Conservation (phyloP, 1,139 yeast species). For the Geotrichum citri-aurantii region DNA sequence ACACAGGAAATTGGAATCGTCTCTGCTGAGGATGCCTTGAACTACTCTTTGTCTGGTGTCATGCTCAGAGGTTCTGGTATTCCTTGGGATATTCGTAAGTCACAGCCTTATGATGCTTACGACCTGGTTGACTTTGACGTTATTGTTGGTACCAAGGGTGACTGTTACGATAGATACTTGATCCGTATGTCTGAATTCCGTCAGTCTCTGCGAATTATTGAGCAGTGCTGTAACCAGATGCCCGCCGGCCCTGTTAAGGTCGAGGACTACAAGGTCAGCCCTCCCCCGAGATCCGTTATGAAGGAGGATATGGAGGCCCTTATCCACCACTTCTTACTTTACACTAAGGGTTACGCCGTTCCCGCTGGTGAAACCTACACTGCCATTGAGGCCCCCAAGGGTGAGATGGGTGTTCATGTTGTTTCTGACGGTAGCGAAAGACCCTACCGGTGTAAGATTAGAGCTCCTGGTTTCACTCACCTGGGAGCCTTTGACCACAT, state of each 20-base stretch:
- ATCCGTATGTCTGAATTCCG: slow-evolving; percentile 89
- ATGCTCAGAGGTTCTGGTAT: slow-evolving; percentile 90
- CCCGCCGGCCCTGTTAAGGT: slow-evolving; percentile 91
- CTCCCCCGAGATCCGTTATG: slow-evolving; percentile 79
- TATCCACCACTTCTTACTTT: slow-evolving; percentile 81
- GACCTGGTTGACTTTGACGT: slow-evolving; percentile 80
- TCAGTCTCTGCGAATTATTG: slow-evolving; percentile 82
- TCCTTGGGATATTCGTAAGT: slow-evolving; percentile 80
- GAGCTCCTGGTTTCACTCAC: slow-evolving; percentile 92
- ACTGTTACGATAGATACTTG: slow-evolving; percentile 85
- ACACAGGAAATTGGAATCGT: slow-evolving; percentile 75
- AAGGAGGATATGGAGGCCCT: slow-evolving; percentile 92
- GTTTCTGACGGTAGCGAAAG: slow-evolving; percentile 87
- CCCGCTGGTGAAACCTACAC: slow-evolving; percentile 91
- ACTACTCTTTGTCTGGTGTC: slow-evolving; percentile 76
- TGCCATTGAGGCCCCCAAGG: slow-evolving; percentile 92
- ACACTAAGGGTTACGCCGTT: slow-evolving; percentile 83
- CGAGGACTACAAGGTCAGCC: slow-evolving; percentile 79
- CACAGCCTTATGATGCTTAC: slow-evolving; percentile 88
- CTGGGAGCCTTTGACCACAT: slow-evolving; percentile 84
- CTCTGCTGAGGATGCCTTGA: slow-evolving; percentile 81
- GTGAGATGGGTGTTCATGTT: slow-evolving; percentile 88
- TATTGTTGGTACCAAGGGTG: slow-evolving; percentile 83
- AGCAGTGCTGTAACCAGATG: slow-evolving; percentile 86
- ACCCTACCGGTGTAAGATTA: slow-evolving; percentile 87